Evolutionary conservation across 306 rosid genomes (phyloP), one percentile per base, ranked within the genome.

Genomic region (Myrica gale): DNA sequence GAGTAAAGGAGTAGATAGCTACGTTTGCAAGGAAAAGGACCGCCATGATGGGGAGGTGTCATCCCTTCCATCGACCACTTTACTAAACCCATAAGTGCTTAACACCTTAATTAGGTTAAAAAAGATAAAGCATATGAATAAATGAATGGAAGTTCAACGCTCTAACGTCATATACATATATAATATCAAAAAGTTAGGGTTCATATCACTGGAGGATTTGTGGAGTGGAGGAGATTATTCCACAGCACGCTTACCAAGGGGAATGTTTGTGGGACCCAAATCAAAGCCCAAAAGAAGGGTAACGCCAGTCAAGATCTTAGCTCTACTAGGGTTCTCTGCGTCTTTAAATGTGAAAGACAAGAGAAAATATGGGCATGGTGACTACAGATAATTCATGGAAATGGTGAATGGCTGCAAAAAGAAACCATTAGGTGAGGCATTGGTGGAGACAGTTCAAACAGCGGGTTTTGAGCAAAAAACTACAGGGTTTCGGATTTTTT

Each of bases 191-290:
- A 42, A 70, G 21, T 56, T 12, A 20, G 73, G 76, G 69, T 78
- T 63, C 62, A 68, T 77, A 21, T 52, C 52, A 16, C 77, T 82
- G 76, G 71, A 72, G 74, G 71, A 54, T 44, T 72, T 76, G 81
- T 62, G 77, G 80, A 72, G 77, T 79, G 83, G 82, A 71, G 82
- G 81, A 82, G 82, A 85, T 75, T 66, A 85, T 85, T 50, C 68
- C 69, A 73, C 11, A 13, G 84, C 94, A 83, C 85, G 84, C 77
- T 76, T 60, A 52, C 74, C 89, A 51, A 87, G 85, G 86, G 83
- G 92, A 91, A 89, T 91, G 94, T 91, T 85, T 84, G 88, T 83
- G 89, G 91, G 88, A 48, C 85, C 88, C 93, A 77, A 83, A 37
- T 61, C n/a, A 79, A 73, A 60, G 69, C 62, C 67, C 37, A 32